phyloP scores from a whole-genome alignment of 371 early-diverging fungal species.

The Sporodiniella umbellata region DNA sequence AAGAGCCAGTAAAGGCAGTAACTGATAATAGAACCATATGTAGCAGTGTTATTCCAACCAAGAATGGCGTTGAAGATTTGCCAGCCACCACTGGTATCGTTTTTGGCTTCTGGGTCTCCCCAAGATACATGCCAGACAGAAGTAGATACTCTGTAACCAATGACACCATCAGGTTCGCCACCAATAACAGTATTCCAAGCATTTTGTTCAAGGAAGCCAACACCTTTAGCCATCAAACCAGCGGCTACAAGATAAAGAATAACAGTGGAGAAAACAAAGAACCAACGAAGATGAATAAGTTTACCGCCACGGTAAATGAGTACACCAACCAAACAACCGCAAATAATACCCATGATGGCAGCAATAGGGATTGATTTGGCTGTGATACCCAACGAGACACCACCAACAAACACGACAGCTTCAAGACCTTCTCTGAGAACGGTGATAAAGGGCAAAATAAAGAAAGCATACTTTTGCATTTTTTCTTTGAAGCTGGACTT shows the following conservation, averaged over 20 bases:
- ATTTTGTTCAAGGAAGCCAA: conserved; percentile 60
- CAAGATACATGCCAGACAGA: conserved; percentile 39
- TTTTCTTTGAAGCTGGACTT: conserved; percentile 18
- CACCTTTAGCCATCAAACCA: conserved; percentile 62
- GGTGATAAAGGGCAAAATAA: conserved; percentile 74
- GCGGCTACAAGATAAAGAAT: conserved; percentile 77
- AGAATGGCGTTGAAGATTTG: conserved; percentile 70
- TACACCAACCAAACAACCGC: conserved; percentile 66
- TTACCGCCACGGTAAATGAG: conserved; percentile 69
- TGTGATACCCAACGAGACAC: conserved; percentile 67
- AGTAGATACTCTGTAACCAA: conserved; percentile 37
- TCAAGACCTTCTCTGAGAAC: conserved; percentile 82
- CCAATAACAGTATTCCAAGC: conserved; percentile 52
- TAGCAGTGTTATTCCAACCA: conserved; percentile 78
- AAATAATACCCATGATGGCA: conserved; percentile 64
- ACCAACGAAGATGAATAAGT: conserved; percentile 63
- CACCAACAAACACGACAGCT: conserved; percentile 78
- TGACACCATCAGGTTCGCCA: conserved; percentile 43
- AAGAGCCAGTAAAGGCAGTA: conserved; percentile 78
- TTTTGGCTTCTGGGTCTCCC: conserved; percentile 30
- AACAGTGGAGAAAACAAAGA: conserved; percentile 72
- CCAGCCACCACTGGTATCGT: conserved; percentile 32
- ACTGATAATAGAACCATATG: conserved; percentile 61
- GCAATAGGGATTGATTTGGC: conserved; percentile 76
- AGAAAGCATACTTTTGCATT: conserved; percentile 56